A percentile compares a stretch with the other conserved stretches of the same genome.
phyloP scores from a whole-genome alignment of 768 basidiomycete genomes.

The Kwoniella sp. region DNA sequence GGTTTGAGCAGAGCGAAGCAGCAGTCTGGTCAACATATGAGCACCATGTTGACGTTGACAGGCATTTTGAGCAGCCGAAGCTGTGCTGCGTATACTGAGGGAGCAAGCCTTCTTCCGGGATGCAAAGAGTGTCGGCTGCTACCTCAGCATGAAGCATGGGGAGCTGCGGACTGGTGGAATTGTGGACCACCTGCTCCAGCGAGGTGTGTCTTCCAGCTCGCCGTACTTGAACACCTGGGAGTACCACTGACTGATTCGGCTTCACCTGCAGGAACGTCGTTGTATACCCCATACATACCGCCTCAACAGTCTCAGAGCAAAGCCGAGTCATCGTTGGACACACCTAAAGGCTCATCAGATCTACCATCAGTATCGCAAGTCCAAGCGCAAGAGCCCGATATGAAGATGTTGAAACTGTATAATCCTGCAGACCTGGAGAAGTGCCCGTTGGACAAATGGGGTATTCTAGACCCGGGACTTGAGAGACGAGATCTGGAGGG shows the following conservation, averaged over 20 bases:
- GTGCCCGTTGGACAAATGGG: conserved; percentile 51
- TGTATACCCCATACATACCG: conserved; percentile 45
- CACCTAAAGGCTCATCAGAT: not conserved
- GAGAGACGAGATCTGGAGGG: conserved; percentile 24
- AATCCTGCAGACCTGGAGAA: conserved; percentile 30
- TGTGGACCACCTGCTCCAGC: conserved; percentile 31
- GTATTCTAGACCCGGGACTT: conserved; percentile 44
- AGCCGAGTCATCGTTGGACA: not conserved
- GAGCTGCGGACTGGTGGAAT: conserved; percentile 44
- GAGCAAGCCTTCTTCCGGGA: conserved; percentile 33
- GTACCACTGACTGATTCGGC: not conserved
- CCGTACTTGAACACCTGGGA: too few relatives aligned
- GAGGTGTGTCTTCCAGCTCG: conserved; percentile 25
- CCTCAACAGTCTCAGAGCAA: conserved; percentile 10
- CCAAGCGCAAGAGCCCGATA: conserved; percentile 13
- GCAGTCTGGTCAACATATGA: too few relatives aligned
- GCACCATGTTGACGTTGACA: too few relatives aligned
- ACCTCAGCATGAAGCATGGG: conserved; percentile 44
- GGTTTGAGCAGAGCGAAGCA: not conserved
- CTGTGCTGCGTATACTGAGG: conserved; percentile 23
- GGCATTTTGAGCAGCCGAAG: conserved; percentile 35
- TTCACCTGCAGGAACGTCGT: conserved; percentile 22
- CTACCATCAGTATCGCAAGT: not conserved
- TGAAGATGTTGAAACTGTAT: conserved; percentile 48
- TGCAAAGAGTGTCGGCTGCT: conserved; percentile 45